Base-by-base conservation (phyloP, 2,329 filamentous ascomycete genomes). In the Fonsecaea multimorphosa region DNA sequence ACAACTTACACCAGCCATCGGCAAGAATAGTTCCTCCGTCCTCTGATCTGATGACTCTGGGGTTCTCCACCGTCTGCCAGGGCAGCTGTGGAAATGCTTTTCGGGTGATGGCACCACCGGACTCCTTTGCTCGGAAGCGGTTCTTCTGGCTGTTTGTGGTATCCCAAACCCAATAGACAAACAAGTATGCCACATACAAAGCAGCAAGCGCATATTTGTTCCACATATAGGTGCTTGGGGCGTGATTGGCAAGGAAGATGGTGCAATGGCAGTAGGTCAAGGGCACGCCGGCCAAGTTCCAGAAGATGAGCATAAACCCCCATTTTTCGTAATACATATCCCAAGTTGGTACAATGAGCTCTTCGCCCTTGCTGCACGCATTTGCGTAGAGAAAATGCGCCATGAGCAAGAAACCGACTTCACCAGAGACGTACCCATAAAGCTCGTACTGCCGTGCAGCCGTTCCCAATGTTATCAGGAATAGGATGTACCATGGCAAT, bases 311-410 rank as follows among this genome's bases (percentile, higher is more conserved):
- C 93, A 97, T 97, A 83, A 97, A 97, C 59, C 93, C 93, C 87
- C 91, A 93, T 81, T 97, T 97, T 84, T 97, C 93, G 74, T 92
- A 94, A 83, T 96, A 96, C 90, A 97, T 96, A 74, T 97, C 93
- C 88, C 93, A 97, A 57, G 92, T 95, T 8, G 91, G 91, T 65
- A 92, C 86, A 78, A 97, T 97, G 76, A 92, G 86, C 79, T 97
- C 92, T 80, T 97, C 93, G 55, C 91, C 93, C 82, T 97, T 97
- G 72, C 89, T 88, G 82, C 93, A 97, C 60, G 93, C 92, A 77
- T 96, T 95, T 75, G 92, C 92, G 74, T 97, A 97, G 53, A 97
- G 85, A 80, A 90, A 97, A 79, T 96, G 92, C 0, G 93, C 93
- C 86, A 97, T 89, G 70, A 96, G 80, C 51, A 97, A 81, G 81